Conservation (phyloP, 208 protist genomes). For the Acanthamoeba castellanii region DNA sequence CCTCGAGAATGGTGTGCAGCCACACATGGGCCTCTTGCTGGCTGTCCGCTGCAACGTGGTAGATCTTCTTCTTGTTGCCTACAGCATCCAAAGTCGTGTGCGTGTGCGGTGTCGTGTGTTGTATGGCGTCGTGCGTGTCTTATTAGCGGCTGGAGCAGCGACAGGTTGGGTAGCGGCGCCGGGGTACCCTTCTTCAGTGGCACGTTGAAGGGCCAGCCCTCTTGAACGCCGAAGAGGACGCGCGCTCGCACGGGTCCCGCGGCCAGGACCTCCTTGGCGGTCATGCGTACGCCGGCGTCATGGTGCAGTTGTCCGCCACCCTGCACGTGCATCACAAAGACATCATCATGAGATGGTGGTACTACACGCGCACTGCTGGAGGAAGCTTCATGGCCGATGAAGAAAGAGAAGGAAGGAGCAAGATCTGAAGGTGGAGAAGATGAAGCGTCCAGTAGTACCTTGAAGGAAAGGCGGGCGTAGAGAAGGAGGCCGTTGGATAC, state of each 20-base stretch:
- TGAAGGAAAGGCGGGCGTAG: slow-evolving; percentile 34
- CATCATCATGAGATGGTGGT: background rate
- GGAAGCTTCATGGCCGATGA: background rate
- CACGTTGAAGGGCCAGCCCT: slow-evolving; percentile 52
- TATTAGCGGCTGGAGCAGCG: background rate
- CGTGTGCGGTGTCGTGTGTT: background rate
- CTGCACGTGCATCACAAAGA: background rate
- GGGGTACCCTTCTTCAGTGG: slow-evolving; percentile 42
- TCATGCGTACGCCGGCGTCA: background rate
- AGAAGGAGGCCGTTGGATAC: slow-evolving; percentile 1
- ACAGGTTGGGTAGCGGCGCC: background rate
- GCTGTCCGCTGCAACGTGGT: slow-evolving; percentile 36
- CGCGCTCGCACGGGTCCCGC: background rate
- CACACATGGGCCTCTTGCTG: slow-evolving; percentile 52
- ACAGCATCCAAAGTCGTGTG: background rate
- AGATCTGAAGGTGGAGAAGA: background rate
- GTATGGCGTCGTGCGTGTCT: background rate
- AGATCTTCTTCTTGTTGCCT: slow-evolving; percentile 50
- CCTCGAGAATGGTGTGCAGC: slow-evolving; percentile 58
- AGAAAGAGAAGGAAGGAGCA: too few species aligned
- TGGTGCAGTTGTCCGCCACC: slow-evolving; percentile 8
- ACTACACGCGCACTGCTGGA: background rate
- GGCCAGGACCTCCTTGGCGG: slow-evolving; percentile 25
- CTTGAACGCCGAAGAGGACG: slow-evolving; percentile 24
- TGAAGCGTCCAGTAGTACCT: background rate